Evolutionary conservation across 148 eudicot genomes (phyloP).

Genomic region (Arbutus unedo): DNA sequence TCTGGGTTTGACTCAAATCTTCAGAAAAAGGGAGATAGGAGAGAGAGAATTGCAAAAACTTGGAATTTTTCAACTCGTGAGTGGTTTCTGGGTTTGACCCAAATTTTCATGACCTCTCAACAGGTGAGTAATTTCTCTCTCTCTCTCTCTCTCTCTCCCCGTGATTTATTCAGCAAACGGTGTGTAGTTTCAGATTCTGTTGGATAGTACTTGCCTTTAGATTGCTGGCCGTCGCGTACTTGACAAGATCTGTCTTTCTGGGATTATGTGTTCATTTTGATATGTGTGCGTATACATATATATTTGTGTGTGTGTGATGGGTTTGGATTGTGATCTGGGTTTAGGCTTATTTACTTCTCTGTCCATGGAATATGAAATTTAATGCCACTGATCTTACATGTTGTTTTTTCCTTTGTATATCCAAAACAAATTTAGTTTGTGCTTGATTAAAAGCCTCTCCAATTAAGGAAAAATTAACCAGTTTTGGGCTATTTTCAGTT

Average conservation of each 20-base stretch:
- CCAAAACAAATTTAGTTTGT: background rate
- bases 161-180: conserved; percentile 2
- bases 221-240: background rate
- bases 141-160: background rate
- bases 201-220: background rate
- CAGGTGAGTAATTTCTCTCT: background rate
- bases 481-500: background rate
- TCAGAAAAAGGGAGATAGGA: background rate
- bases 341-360: background rate
- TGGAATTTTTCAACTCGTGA: background rate
- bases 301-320: background rate
- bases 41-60: background rate
- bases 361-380: background rate
- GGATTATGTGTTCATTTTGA: background rate
- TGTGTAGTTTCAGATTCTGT: background rate
- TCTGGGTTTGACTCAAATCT: background rate
- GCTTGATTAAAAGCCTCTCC: conserved; percentile 4
- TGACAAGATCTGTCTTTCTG: conserved; percentile 5
- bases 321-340: conserved; percentile 17
- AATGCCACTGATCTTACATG: background rate
- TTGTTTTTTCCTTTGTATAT: background rate
- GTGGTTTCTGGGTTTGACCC: conserved; percentile 1
- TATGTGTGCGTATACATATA: background rate
- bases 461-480: background rate
- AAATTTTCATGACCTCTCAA: background rate